phyloP scores from a whole-genome alignment of 2,329 filamentous ascomycete genomes.

The Zymoseptoria crescenta region DNA sequence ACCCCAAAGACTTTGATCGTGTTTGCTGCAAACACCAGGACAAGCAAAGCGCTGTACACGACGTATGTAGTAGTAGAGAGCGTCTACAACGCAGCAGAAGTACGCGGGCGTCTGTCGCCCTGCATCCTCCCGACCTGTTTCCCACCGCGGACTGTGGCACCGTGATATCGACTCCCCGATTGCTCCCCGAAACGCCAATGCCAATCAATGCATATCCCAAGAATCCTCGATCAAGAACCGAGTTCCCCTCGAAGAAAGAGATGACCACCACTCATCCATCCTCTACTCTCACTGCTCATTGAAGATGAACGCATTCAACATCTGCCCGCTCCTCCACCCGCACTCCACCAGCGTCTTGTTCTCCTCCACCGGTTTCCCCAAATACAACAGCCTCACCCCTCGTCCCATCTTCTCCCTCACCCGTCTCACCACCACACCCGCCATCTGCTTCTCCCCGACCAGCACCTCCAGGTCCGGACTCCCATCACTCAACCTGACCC shows the following conservation, averaged over 20 bases:
- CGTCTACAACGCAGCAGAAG: no score
- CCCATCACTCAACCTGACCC: conserved; percentile 32
- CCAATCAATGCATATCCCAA: not conserved
- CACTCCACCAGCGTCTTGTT: conserved; percentile 56
- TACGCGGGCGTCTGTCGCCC: no score
- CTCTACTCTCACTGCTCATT: not conserved
- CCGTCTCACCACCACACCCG: conserved; percentile 54
- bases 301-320: conserved; percentile 66
- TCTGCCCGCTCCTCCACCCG: conserved; percentile 66
- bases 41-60: no score
- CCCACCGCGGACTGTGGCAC: not conserved
- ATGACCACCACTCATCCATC: not conserved
- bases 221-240: no score
- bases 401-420: conserved; percentile 54
- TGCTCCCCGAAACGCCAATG: not conserved
- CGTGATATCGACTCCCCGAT: no score
- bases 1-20: no score
- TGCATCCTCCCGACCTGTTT: not conserved
- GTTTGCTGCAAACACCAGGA: no score
- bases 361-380: conserved; percentile 73
- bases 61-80: no score
- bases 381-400: conserved; percentile 65
- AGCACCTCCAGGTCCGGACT: conserved; percentile 32
- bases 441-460: conserved; percentile 42
- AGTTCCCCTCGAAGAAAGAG: not conserved